Base-by-base conservation (phyloP, 164 flowering plant genomes). In the Nymphaea thermarum region DNA sequence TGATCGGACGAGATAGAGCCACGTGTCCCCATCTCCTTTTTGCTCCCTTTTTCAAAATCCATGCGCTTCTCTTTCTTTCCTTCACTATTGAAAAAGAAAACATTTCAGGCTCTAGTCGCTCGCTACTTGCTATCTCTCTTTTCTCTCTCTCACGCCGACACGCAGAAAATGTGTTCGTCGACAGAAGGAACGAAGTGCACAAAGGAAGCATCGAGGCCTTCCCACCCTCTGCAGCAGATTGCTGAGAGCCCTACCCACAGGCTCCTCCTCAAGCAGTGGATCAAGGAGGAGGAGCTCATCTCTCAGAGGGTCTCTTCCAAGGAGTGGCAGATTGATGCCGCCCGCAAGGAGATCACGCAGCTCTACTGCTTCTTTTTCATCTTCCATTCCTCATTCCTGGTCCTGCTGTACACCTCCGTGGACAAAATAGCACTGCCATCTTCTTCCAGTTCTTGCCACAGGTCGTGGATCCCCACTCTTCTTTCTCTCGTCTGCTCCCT, bases 211-310 rank as follows among this genome's bases (percentile, higher is more conserved):
- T 11, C 80, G 43, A 80, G 76, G 66, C 70, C 78, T 4, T 65
- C 43, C 0, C 98, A 93, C 84, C 93, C 93, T 12, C 90, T 93
- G 42, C 84, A 87, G 79, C 93, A 93, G 73, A 91, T 91, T 64
- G 96, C 95, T 4, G 79, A 80, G 51, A 81, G 85, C n/a, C 95
- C 98, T 43, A 87, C 93, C 59, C 98, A 93, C 88, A 88, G 82
- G 81, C 95, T 93, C 77, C 95, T 93, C 75, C 86, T 94, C 10
- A 94, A 94, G 73, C 97, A 91, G 77, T 91, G 97, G 97, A 86
- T 91, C 59, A 91, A 91, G 75, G 97, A 91, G 66, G 93, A 91
- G 72, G 97, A 94, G 47, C 89, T 91, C 5, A 90, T 91, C 78
- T 83, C 85, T 68, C 72, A 76, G 71, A 75, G 99, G n/a, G 71